Percentiles rank a stretch among this genome's conserved stretches.
These are phyloP conservation scores for Ascochyta viciae-villosae DNA, from an alignment of 2,329 filamentous ascomycete species.

Conservation along the genomic window DNA sequence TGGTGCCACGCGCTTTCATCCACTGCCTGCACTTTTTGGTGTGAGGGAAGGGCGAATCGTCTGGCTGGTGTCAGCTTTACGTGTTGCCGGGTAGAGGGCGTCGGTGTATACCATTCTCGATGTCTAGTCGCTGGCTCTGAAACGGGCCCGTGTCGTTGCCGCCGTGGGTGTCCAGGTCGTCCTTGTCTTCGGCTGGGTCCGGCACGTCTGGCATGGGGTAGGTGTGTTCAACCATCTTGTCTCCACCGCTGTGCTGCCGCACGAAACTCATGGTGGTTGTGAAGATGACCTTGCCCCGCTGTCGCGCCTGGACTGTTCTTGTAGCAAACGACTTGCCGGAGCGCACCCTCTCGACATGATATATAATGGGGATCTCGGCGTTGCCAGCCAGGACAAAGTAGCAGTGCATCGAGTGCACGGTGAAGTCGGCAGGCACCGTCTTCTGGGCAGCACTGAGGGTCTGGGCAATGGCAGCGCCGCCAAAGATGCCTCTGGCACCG, in stretches of 20 bases:
- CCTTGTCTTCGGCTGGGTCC: constrained; percentile 52
- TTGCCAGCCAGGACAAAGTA: constrained; percentile 96
- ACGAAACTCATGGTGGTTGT: constrained; percentile 94
- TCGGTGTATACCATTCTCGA: constrained; percentile 58
- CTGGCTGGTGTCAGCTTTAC: constrained; percentile 35
- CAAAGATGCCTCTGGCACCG: constrained; percentile 91
- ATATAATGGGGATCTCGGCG: constrained; percentile 83
- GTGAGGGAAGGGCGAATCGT: constrained; percentile 61
- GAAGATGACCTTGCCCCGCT: constrained; percentile 89
- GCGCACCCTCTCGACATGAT: constrained; percentile 92
- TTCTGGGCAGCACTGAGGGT: constrained; percentile 85
- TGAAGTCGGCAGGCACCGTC: constrained; percentile 81
- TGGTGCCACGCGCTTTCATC: constrained; percentile 76
- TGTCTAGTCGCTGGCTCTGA: constrained; percentile 63
- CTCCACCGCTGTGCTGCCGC: constrained; percentile 66
- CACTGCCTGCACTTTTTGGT: constrained; percentile 72
- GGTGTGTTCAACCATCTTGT: constrained; percentile 69
- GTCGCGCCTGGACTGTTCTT: constrained; percentile 92
- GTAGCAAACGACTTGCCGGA: constrained; percentile 91
- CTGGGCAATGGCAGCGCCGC: constrained; percentile 92
- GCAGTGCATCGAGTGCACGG: constrained; percentile 96
- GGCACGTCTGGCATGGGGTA: constrained; percentile 59
- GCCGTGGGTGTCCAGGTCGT: constrained; percentile 41
- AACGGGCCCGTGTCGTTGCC: constrained; percentile 59
- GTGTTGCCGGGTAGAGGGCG: neutral